Percentiles rank a stretch among this genome's conserved stretches.
Evolutionary conservation across 2,329 filamentous ascomycete genomes (phyloP).

Genomic region (Phyllosticta citribraziliensis): DNA sequence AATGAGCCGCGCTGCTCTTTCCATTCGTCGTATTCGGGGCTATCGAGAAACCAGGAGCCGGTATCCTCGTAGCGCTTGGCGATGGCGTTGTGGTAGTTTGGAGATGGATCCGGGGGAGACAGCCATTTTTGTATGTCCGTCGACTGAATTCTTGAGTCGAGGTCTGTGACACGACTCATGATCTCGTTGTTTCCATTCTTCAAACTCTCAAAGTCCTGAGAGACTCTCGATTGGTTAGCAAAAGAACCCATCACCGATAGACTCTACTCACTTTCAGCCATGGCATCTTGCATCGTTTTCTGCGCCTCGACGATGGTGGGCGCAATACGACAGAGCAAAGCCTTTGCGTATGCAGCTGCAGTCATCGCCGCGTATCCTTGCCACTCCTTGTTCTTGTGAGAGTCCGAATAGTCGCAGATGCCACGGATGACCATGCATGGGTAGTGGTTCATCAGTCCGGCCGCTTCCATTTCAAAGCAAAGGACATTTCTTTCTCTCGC

Average conservation of each 20-base stretch:
- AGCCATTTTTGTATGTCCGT: conserved; percentile 17
- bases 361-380: conserved; percentile 20
- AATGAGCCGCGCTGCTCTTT: conserved; percentile 17
- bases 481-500: not conserved
- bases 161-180: not conserved
- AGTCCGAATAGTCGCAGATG: conserved; percentile 11
- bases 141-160: not conserved
- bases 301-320: conserved; percentile 15
- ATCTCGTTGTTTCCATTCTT: not conserved
- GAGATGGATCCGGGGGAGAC: conserved; percentile 20
- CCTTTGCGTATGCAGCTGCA: conserved; percentile 18
- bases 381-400: conserved; percentile 23
- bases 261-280: conserved; percentile 9
- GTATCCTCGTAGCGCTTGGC: conserved; percentile 17
- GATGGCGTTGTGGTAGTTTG: conserved; percentile 20
- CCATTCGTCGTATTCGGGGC: conserved; percentile 18
- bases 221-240: not conserved
- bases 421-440: conserved; percentile 10
- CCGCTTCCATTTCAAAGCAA: conserved; percentile 10
- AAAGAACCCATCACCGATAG: not conserved
- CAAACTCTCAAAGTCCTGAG: not conserved
- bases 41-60: conserved; percentile 22
- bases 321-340: conserved; percentile 13
- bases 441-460: conserved; percentile 10
- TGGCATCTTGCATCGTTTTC: conserved; percentile 11